Evolutionary conservation across 306 rosid species (phyloP).

Genomic region (Trichosanthes truncata): DNA sequence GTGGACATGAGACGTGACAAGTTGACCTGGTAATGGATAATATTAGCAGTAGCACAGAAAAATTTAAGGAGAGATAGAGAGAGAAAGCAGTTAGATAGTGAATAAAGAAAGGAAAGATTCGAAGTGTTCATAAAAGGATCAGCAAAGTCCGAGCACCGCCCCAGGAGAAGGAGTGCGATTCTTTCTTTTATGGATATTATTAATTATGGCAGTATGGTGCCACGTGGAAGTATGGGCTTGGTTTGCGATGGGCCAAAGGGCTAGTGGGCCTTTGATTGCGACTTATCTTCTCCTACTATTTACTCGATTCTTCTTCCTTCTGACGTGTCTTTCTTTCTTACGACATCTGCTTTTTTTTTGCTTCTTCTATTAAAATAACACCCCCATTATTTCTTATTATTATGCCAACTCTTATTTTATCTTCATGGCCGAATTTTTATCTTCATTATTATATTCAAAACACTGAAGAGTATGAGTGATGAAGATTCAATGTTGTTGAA

Average conservation of each 20-base stretch:
- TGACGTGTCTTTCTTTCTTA: neutral
- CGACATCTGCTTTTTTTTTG: neutral
- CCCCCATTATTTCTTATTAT: neutral
- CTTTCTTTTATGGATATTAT: neutral
- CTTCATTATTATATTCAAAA: neutral
- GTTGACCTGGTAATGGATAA: slow-evolving; percentile 8
- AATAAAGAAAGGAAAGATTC: neutral
- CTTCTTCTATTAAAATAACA: neutral
- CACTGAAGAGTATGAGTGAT: neutral
- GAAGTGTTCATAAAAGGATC: too few relatives aligned
- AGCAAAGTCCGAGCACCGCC: slow-evolving; percentile 4
- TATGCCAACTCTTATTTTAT: neutral
- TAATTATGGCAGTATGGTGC: slow-evolving; percentile 2
- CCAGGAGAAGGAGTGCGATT: neutral
- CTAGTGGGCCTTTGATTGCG: neutral
- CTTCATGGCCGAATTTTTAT: neutral
- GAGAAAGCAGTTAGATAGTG: neutral
- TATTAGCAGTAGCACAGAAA: neutral
- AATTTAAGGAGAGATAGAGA: neutral
- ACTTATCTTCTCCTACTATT: neutral
- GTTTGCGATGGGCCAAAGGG: neutral
- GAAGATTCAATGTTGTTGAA: neutral
- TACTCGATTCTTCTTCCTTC: slow-evolving; percentile 2
- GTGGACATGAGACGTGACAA: slow-evolving; percentile 3
- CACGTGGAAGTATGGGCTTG: slow-evolving; percentile 7